Base-by-base conservation (phyloP, 306 rosid genomes). In the Sechiopsis laciniata region DNA sequence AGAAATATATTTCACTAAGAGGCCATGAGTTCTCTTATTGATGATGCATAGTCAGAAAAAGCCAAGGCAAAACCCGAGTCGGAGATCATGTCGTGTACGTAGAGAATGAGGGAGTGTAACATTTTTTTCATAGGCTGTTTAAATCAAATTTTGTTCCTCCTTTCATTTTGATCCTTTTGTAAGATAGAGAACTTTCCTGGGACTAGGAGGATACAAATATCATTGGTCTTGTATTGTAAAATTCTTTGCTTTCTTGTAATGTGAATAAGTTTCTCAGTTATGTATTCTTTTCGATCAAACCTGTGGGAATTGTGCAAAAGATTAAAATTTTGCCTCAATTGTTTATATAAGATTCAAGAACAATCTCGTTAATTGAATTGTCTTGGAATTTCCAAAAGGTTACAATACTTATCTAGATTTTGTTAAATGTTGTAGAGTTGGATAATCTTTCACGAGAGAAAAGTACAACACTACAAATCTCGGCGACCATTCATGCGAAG, bases 1-100 rank as follows among this genome's bases (percentile, higher is more conserved):
- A 94, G 82, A 94, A 94, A 74, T 94, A 87, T 77, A 90, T 91
- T 76, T 94, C 97, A 66, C 86, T 89, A 66, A 84, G 96, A 78
- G 97, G 98, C 75, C 96, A 94, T 26, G 97, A 94, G 78, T 90
- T 94, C 84, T 94, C 98, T 57, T 94, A 94, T 81, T 94, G 81
- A 83, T 78, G 71, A 83, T 78, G 71, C 69, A 78, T 81, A 69
- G 74, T 70, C 48, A 37, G 51, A 66, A 59, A 63, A 53, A 73
- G 66, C 55, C 55, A 13, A 80, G 15, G 42, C 70, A 74, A 54
- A 72, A 75, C 64, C 75, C 72, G 66, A 42, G 78, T 67, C 26
- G 73, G 55, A 68, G 57, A 12, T 42, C 55, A n/a, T 16, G 71
- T 42, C 26, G 3, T 35, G 51, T 65, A 35, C 6, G 35, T 17